Conservation (phyloP, 768 basidiomycete species). For the Lactarius hengduanensis region DNA sequence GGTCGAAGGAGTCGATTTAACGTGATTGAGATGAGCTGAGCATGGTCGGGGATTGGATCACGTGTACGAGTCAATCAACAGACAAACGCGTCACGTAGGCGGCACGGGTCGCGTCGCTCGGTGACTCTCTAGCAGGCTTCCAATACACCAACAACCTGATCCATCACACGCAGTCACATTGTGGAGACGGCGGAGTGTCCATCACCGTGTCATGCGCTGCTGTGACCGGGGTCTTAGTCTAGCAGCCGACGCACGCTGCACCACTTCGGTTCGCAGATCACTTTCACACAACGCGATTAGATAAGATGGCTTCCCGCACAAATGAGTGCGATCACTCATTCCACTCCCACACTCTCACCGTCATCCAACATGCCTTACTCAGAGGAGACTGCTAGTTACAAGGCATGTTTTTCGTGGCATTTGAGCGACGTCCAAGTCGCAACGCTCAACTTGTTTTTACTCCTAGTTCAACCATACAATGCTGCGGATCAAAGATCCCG, state of each 20-base stretch:
- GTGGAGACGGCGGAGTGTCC: not conserved
- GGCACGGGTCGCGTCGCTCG: not conserved
- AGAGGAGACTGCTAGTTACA: slow-evolving; percentile 27
- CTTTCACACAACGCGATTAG: not conserved
- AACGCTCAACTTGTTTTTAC: not conserved
- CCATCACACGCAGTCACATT: not conserved
- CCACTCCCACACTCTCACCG: not conserved
- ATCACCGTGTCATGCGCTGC: not conserved
- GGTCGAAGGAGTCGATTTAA: not conserved
- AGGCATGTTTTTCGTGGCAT: not conserved
- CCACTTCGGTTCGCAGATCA: too few relatives aligned
- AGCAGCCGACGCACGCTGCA: not conserved
- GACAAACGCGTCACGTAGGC: slow-evolving; percentile 2
- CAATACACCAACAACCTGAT: not conserved
- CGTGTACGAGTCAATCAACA: slow-evolving; percentile 12
- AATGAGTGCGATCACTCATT: not conserved
- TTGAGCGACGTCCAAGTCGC: not conserved
- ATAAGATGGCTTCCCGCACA: not conserved
- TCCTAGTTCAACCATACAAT: slow-evolving; percentile 81
- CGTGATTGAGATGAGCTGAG: not conserved
- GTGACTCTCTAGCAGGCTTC: not conserved
- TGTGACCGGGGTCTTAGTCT: not conserved
- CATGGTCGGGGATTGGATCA: not conserved
- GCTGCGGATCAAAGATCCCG: slow-evolving; percentile 86
- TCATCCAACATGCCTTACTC: slow-evolving; percentile 24